These are phyloP conservation scores for Cinnamomum micranthum DNA, from an alignment of 164 flowering plant species.

Conservation along the genomic window DNA sequence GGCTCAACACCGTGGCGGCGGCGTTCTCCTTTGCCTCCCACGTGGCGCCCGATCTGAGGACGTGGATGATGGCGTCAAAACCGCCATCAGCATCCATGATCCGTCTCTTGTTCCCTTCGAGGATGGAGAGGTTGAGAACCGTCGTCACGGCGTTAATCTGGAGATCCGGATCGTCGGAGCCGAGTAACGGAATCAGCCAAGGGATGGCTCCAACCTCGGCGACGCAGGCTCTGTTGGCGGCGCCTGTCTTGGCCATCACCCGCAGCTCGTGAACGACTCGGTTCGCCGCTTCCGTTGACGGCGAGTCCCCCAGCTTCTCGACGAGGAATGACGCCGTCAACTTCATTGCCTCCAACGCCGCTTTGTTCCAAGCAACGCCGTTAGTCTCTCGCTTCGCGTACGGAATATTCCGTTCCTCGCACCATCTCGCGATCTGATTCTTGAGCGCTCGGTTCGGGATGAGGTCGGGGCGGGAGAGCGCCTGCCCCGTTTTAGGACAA, in stretches of 20 bases:
- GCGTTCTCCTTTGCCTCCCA: conserved; percentile 92
- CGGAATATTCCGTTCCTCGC: conserved; percentile 64
- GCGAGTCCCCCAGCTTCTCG: conserved; percentile 31
- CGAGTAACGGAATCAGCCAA: conserved; percentile 35
- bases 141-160: conserved; percentile 82
- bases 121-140: conserved; percentile 69
- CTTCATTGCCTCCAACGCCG: conserved; percentile 63
- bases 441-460: conserved; percentile 63
- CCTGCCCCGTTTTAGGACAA: conserved; percentile 91
- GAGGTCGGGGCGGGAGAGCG: conserved; percentile 46
- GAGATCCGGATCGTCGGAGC: conserved; percentile 43
- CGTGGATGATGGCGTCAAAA: conserved; percentile 58
- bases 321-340: conserved; percentile 73
- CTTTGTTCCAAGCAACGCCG: conserved; percentile 30
- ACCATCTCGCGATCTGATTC: conserved; percentile 74
- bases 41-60: conserved; percentile 56
- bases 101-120: conserved; percentile 51
- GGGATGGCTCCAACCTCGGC: conserved; percentile 76
- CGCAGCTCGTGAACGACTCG: conserved; percentile 73
- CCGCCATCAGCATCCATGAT: conserved; percentile 64
- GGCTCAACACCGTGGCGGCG: conserved; percentile 70
- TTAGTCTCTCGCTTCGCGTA: conserved; percentile 34
- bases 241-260: conserved; percentile 54
- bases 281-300: conserved; percentile 30
- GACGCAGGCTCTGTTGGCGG: conserved; percentile 65